Base-by-base conservation (phyloP, 1,284 basidiomycete species). In the Rhodotorula mucilaginosa region DNA sequence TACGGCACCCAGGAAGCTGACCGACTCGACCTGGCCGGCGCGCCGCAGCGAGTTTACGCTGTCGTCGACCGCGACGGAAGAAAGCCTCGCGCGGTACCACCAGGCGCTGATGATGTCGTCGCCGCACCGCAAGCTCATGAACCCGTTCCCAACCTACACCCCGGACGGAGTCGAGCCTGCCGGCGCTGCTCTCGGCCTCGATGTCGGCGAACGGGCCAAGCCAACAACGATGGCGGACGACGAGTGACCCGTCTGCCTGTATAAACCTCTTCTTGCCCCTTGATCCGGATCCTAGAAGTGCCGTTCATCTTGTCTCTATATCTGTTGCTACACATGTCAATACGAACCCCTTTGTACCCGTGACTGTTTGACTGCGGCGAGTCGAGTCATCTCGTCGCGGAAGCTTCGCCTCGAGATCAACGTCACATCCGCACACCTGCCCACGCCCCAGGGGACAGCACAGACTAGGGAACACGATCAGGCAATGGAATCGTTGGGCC, bases 401-500 rank as follows among this genome's bases (percentile, higher is more conserved):
- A n/a, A 56, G 52, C 52, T 34, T n/a, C 19, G 54, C 23, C 26
- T 56, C 48, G 18, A 16, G 48, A 18, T 6, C 49, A 51, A 51
- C 49, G 49, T 51, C 49, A 51, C 49, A 2, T 13, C 39, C 12
- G 39, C 39, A 44, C 39, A 44, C 39, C 39, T 39, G 39, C 39
- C 39, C 39, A 44, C 39, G 12, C 39, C 39, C 39, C 2, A 44
- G 39, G 12, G 39, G 39, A 44, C 10, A 44, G 39, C 39, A 44
- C 39, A 10, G 12, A 44, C 39, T 44, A 13, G 39, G 39, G 39
- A 44, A 44, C 39, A 44, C 39, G 39, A 44, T 44, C 39, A 44
- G 13, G 16, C 54, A 8, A 73, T 75, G 71, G 71, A 75, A 26
- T 75, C 74, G 5, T 69, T 75, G 29, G 71, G 71, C 21, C 58